These are phyloP conservation scores for Saitozyma sp. DNA, from an alignment of 768 basidiomycete genomes.

Conservation along the genomic window DNA sequence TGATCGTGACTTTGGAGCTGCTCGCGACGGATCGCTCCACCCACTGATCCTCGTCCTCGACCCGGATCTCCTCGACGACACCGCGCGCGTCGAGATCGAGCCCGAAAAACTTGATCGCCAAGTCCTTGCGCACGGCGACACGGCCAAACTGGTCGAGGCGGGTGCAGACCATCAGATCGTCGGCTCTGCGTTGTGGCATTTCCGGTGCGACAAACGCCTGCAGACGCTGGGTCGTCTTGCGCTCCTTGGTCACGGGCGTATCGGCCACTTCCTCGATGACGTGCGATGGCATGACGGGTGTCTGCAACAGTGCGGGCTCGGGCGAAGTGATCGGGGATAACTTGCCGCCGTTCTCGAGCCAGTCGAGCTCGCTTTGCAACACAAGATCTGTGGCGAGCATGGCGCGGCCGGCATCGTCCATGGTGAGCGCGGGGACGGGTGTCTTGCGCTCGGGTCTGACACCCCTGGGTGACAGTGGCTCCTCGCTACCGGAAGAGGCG, in stretches of 20 bases:
- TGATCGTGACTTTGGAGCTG: conserved; percentile 18
- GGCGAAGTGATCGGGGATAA: conserved; percentile 15
- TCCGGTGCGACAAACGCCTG: conserved; percentile 22
- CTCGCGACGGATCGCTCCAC: conserved; percentile 21
- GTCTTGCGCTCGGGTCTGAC: conserved; percentile 21
- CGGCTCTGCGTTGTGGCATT: conserved; percentile 3
- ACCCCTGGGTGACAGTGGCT: conserved; percentile 9
- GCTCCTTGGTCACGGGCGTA: conserved; percentile 18
- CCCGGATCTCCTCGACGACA: conserved; percentile 30
- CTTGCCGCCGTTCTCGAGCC: conserved; percentile 33
- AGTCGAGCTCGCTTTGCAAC: conserved; percentile 38
- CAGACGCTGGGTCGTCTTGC: conserved; percentile 25
- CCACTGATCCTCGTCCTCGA: conserved; percentile 36
- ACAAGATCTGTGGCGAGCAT: conserved; percentile 28
- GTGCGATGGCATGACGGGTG: conserved; percentile 6
- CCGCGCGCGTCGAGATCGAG: conserved; percentile 14
- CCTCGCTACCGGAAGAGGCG: conserved; percentile 13
- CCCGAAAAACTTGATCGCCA: conserved; percentile 40
- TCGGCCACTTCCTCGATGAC: conserved; percentile 17
- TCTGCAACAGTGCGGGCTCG: conserved; percentile 17
- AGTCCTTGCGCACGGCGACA: conserved; percentile 39
- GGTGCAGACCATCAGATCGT: conserved; percentile 38
- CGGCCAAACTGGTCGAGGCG: conserved; percentile 37
- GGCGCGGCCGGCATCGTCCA: conserved; percentile 28
- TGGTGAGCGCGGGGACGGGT: conserved; percentile 28